Evolutionary conservation across 1,284 basidiomycete species (phyloP), one percentile per base, ranked within the genome.

Genomic region (Vanrija pseudolonga): DNA sequence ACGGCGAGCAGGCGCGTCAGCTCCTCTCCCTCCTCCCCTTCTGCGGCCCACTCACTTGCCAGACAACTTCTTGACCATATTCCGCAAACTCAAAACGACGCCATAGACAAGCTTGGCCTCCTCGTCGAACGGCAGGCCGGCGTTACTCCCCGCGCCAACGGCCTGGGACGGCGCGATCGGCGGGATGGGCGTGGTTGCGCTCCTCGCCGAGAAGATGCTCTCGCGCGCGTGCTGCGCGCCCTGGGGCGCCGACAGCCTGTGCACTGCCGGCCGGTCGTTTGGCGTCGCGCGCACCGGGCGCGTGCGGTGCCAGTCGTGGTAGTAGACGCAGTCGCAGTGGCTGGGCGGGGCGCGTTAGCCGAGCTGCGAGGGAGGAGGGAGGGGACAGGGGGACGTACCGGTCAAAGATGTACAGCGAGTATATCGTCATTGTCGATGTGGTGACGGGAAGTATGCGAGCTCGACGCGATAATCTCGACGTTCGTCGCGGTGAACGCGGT

Each of bases 31-130:
- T 6, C 18, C 14, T 19, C 24, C 6, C 1, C 14, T 37, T n/a
- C 18, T 41, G 28, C 22, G 36, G 12, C 12, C 32, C 9, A 76
- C 79, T 67, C 67, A 90, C 90, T 85, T 83, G 65, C 87, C 87
- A 18, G 90, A 89, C 14, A 99, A 76, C 77, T 96, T 98, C 79
- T 88, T 94, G 69, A 94, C 82, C 90, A 98, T 94, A 74, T 93
- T 95, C 51, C 92, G 79, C 61, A 98, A 74, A 7, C 91, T 95
- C 51, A 97, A 80, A 18, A 98, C 83, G 43, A 98, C 89, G 56
- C 96, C 96, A 71, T 98, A 98, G 0, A 98, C 93, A 51, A 98
- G 83, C 75, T 99, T 99, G 2, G 89, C 87, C 76, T 99, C 94
- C 76, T 99, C 95, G 69, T 98, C 94, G 63, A 99, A 97, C 5